Percentiles rank a stretch among this genome's conserved stretches.
Conservation (phyloP, 208 protist species). For the Vickermania spadyakhi region DNA sequence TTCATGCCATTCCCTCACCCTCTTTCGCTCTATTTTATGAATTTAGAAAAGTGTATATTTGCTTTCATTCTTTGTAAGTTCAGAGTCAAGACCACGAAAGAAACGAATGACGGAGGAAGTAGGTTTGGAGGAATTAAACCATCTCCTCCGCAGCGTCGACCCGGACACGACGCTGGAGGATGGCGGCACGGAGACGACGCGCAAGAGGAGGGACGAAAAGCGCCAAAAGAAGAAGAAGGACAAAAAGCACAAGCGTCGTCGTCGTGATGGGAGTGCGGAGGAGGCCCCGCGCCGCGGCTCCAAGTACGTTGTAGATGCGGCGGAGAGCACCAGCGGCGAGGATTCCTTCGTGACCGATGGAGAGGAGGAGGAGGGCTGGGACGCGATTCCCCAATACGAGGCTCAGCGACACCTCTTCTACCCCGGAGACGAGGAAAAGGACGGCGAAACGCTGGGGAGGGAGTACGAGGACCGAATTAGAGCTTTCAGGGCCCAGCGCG, state of each 20-base stretch:
- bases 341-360: conserved; percentile 17
- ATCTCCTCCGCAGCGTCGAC: conserved; percentile 24
- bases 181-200: no score
- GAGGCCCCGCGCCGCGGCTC: conserved; percentile 4
- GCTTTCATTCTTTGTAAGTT: no score
- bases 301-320: background rate
- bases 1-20: no score
- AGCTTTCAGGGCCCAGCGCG: conserved; percentile 9
- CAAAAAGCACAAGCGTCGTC: conserved; percentile 5
- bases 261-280: conserved; percentile 6
- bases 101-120: conserved; percentile 54
- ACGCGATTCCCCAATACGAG: conserved; percentile 12
- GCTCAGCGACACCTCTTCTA: conserved; percentile 36
- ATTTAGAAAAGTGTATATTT: no score
- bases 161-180: background rate
- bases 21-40: no score
- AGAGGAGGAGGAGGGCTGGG: conserved; percentile 9
- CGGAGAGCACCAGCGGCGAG: conserved; percentile 1
- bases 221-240: conserved; percentile 18
- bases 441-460: conserved; percentile 57
- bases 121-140: conserved; percentile 62
- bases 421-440: conserved; percentile 62
- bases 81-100: no score
- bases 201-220: conserved; percentile 1
- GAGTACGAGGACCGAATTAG: conserved; percentile 63